phyloP scores from a whole-genome alignment of 176 grass and related monocot genomes.

The Urochloa ruziziensis region DNA sequence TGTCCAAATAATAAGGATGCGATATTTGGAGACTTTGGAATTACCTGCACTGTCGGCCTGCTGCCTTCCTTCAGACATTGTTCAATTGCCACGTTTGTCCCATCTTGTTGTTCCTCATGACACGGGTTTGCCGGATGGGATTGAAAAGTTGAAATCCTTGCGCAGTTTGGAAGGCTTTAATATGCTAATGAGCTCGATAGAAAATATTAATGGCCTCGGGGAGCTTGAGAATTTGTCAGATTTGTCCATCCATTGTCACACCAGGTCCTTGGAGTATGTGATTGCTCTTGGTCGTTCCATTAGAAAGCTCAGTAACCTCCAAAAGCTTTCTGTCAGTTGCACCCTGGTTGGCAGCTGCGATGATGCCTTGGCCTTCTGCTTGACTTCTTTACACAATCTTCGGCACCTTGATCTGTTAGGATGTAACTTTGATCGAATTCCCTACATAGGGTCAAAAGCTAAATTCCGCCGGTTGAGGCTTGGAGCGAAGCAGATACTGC shows the following conservation, averaged over 20 bases:
- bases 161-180: not conserved
- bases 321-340: too few relatives aligned
- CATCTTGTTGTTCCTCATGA: not conserved
- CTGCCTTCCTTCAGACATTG: not conserved
- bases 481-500: not conserved
- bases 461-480: not conserved
- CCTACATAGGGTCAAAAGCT: too few relatives aligned
- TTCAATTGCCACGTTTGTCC: not conserved
- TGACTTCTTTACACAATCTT: too few relatives aligned
- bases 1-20: not conserved
- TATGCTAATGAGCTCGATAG: not conserved
- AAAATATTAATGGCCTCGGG: not conserved
- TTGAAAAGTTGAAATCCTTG: not conserved
- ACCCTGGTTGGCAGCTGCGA: too few relatives aligned
- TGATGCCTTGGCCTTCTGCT: too few relatives aligned
- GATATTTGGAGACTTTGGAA: not conserved
- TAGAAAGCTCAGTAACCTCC: too few relatives aligned
- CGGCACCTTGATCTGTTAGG: too few relatives aligned
- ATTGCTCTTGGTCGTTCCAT: too few relatives aligned
- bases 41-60: accelerated
- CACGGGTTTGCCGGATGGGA: not conserved
- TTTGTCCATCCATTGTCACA: not conserved
- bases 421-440: too few relatives aligned
- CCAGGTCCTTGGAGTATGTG: too few relatives aligned
- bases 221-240: not conserved